These are phyloP conservation scores for Camptophora hylomeconis DNA, from an alignment of 2,329 filamentous ascomycete species.

Conservation along the genomic window DNA sequence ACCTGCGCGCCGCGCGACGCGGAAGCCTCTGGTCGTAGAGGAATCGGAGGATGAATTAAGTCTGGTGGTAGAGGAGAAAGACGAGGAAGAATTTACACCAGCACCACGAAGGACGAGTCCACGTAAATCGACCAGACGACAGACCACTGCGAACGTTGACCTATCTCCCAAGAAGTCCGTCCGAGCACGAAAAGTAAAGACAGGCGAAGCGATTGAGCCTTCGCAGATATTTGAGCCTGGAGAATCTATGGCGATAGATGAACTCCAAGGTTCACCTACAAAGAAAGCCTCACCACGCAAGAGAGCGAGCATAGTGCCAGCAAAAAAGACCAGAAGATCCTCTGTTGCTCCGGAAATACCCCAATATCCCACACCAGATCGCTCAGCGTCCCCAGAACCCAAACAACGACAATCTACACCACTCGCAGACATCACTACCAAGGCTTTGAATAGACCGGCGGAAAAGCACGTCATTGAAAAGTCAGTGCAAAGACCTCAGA, in stretches of 20 bases:
- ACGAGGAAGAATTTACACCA: slow-evolving; percentile 73
- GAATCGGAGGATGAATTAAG: slow-evolving; percentile 59
- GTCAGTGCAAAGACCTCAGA: slow-evolving; percentile 57
- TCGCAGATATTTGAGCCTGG: slow-evolving; percentile 49
- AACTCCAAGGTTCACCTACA: slow-evolving; percentile 40
- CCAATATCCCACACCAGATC: slow-evolving; percentile 31
- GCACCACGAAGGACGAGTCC: slow-evolving; percentile 48
- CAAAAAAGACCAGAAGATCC: slow-evolving; percentile 29
- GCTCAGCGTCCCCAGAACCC: slow-evolving; percentile 45
- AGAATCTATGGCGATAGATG: slow-evolving; percentile 32
- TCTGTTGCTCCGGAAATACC: slow-evolving; percentile 21
- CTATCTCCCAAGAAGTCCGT: slow-evolving; percentile 24
- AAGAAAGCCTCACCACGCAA: slow-evolving; percentile 48
- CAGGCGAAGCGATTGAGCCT: slow-evolving; percentile 42
- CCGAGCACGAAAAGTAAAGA: slow-evolving; percentile 32
- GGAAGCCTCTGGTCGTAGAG: slow-evolving; percentile 63
- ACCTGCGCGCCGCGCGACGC: slow-evolving; percentile 48
- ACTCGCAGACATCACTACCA: slow-evolving; percentile 60
- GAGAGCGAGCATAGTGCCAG: slow-evolving; percentile 46
- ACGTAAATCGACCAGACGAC: slow-evolving; percentile 44
- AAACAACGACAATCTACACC: slow-evolving; percentile 43
- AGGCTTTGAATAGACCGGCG: slow-evolving; percentile 49
- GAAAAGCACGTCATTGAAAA: slow-evolving; percentile 28
- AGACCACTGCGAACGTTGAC: slow-evolving; percentile 35
- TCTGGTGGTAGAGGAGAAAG: slow-evolving; percentile 44